A percentile compares a stretch with the other conserved stretches of the same genome.
phyloP scores from a whole-genome alignment of 2,329 filamentous ascomycete genomes.

The Cordyceps cateniannulata region DNA sequence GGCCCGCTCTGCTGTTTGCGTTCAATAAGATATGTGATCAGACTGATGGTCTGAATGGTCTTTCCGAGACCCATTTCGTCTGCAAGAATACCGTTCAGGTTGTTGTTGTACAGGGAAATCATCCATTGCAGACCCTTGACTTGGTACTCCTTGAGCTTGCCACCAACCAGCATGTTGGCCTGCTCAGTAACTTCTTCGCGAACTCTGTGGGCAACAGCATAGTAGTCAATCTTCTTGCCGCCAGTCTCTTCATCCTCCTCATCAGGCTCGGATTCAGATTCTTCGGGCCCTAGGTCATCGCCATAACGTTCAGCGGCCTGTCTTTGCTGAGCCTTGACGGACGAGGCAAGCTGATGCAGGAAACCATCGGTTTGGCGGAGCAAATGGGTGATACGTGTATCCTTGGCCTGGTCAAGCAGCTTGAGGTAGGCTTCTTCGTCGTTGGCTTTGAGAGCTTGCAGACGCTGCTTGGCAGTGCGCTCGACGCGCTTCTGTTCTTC shows the following conservation, averaged over 20 bases:
- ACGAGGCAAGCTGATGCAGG: constrained; percentile 88
- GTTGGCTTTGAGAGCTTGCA: constrained; percentile 96
- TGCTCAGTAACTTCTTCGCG: constrained; percentile 86
- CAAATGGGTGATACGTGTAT: constrained; percentile 96
- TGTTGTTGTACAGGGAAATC: constrained; percentile 99
- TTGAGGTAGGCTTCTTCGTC: constrained; percentile 99
- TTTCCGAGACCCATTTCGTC: constrained; percentile 99
- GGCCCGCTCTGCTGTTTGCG: constrained; percentile 87
- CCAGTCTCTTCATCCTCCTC: constrained; percentile 64
- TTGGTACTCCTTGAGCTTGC: constrained; percentile 94
- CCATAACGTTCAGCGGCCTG: constrained; percentile 75
- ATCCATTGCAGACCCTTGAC: constrained; percentile 99
- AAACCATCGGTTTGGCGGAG: constrained; percentile 97
- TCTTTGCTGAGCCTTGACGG: constrained; percentile 89
- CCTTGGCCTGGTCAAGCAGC: constrained; percentile 94
- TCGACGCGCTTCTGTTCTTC: constrained; percentile 99
- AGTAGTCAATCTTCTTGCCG: constrained; percentile 90
- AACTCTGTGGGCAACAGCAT: constrained; percentile 92
- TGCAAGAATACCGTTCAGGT: constrained; percentile 95
- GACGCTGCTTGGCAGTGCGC: constrained; percentile 96
- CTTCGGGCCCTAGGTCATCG: constrained; percentile 49
- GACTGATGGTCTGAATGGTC: constrained; percentile 96
- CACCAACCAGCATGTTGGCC: constrained; percentile 81
- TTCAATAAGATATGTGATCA: constrained; percentile 96
- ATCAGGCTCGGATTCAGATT: constrained; percentile 60